Evolutionary conservation across 2,329 filamentous ascomycete genomes (phyloP), one percentile per base, ranked within the genome.

Genomic region (Myriosclerotinia curreyana): DNA sequence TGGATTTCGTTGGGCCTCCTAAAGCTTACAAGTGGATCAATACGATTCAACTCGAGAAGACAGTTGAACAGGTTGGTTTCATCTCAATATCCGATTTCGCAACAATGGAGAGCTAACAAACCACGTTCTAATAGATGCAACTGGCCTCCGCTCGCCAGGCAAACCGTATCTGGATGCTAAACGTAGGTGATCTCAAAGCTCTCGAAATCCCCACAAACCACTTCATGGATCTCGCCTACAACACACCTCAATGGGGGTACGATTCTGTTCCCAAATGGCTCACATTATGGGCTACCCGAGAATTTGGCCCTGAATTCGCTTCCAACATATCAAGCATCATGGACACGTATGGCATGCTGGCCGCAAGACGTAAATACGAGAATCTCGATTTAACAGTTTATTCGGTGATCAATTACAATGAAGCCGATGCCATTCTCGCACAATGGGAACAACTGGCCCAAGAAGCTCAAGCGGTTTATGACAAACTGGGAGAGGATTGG

Each of bases 211-310:
- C 86, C 25, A 85, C 89, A 71, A 84, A 79, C 71, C 86, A 89
- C 74, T 89, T 86, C 76, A 77, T 90, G 67, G 86, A 89, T 67
- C 79, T 90, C 66, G 87, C 86, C 1, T 90, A 90, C 72, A 83
- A 90, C 70, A 81, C 83, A 28, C 75, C 81, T 25, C 72, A 76
- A 1, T 88, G 83, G 80, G 78, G 80, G n/a, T 79, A 82, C 60
- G 79, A 83, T 54, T 84, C 81, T 61, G 81, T 83, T 0, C 76
- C 77, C 1, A 76, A 78, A 2, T 90, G 86, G 83, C 78, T 86
- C 17, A 72, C 78, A 22, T 76, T 78, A 3, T 87, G 84, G 80
- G 83, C 83, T 2, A 74, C 78, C 8, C 81, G 84, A 5, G 84
- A 86, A 68, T 89, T 88, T 66, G 83, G 80, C 1, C 58, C 75